Evolutionary conservation across 2,329 filamentous ascomycete species (phyloP).

Genomic region (Apiospora sp.): DNA sequence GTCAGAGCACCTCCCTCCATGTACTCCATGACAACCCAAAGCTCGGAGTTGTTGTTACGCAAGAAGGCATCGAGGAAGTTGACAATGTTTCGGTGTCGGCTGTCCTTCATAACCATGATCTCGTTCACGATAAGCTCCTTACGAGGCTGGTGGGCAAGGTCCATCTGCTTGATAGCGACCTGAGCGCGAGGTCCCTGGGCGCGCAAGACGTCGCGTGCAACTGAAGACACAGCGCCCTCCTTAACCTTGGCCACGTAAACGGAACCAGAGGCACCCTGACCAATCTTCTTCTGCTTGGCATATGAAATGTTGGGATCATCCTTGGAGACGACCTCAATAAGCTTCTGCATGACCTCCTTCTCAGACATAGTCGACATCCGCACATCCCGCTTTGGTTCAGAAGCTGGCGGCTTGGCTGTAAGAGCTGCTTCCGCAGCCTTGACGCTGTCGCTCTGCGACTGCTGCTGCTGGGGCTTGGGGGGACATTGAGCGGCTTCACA

Average conservation of each 20-base stretch:
- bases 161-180: conserved; percentile 99
- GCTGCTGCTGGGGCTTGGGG: conserved; percentile 59
- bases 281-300: conserved; percentile 99
- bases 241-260: conserved; percentile 98
- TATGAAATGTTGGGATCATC: conserved; percentile 95
- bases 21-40: conserved; percentile 99
- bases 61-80: conserved; percentile 98
- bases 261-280: conserved; percentile 95
- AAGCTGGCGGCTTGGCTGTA: conserved; percentile 77
- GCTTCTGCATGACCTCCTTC: conserved; percentile 93
- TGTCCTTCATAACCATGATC: conserved; percentile 99
- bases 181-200: conserved; percentile 83
- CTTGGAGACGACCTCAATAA: conserved; percentile 94
- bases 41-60: conserved; percentile 89
- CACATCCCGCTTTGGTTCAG: conserved; percentile 86
- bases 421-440: conserved; percentile 91
- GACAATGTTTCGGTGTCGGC: conserved; percentile 97
- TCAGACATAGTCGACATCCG: conserved; percentile 99
- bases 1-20: conserved; percentile 99
- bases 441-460: conserved; percentile 70
- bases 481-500: conserved; percentile 83
- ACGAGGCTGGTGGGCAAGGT: conserved; percentile 92
- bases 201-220: conserved; percentile 80
- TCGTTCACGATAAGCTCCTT: conserved; percentile 99
- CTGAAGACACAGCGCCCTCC: conserved; percentile 81